Conservation (phyloP, 306 rosid genomes). For the Cucurbita argyrosperma region DNA sequence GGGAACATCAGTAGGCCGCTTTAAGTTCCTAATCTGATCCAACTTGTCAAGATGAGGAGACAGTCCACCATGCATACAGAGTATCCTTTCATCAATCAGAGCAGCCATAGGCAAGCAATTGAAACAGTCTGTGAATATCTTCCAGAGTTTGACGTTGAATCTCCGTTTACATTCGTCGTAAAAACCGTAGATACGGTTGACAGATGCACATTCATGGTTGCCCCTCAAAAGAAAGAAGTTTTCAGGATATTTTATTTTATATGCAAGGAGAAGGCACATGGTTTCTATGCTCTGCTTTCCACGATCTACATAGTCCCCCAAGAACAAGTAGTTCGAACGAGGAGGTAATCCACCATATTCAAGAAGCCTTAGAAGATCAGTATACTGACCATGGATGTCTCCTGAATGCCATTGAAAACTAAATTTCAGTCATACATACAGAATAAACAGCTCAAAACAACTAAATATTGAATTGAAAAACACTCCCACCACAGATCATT, state of each 20-base stretch:
- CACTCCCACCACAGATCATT: neutral
- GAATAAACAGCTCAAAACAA: neutral
- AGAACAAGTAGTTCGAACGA: constrained; percentile 59
- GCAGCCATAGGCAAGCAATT: constrained; percentile 89
- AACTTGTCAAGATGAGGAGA: constrained; percentile 53
- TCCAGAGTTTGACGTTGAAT: constrained; percentile 65
- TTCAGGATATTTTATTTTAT: constrained; percentile 62
- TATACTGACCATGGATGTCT: constrained; percentile 77
- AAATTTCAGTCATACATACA: neutral
- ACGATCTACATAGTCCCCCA: constrained; percentile 89
- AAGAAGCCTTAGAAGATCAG: constrained; percentile 71
- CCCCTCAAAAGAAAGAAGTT: constrained; percentile 85
- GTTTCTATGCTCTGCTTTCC: constrained; percentile 86
- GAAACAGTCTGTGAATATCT: constrained; percentile 64
- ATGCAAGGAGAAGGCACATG: constrained; percentile 85
- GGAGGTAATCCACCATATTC: constrained; percentile 83
- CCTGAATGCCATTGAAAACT: constrained; percentile 26
- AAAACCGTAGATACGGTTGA: constrained; percentile 77
- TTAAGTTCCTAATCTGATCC: constrained; percentile 39
- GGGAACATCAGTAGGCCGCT: constrained; percentile 59
- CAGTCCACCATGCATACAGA: constrained; percentile 92
- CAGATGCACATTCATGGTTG: constrained; percentile 88
- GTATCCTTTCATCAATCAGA: constrained; percentile 55
- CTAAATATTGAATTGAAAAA: neutral
- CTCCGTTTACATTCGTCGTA: constrained; percentile 84